These are phyloP conservation scores for Graphilbum ipis-grandicollis DNA, from an alignment of 2,329 filamentous ascomycete species.

Conservation along the genomic window DNA sequence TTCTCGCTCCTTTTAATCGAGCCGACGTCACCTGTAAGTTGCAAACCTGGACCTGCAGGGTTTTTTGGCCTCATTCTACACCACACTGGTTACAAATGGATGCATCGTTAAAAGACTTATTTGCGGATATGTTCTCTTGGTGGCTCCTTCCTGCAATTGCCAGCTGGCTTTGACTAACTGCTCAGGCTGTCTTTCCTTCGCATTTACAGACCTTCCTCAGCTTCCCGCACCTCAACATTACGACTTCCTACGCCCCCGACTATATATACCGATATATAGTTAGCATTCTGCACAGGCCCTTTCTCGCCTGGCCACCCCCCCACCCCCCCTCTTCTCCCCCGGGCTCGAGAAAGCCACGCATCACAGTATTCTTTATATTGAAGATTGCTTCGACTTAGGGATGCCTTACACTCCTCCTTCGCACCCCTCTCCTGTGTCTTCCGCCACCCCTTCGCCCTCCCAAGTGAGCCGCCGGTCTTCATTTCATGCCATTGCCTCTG, in stretches of 20 bases:
- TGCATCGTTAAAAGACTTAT: too few species aligned
- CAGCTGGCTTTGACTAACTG: background rate
- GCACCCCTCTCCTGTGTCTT: slow-evolving; percentile 43
- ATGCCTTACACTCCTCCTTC: slow-evolving; percentile 85
- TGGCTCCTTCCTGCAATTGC: too few species aligned
- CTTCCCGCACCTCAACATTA: too few species aligned
- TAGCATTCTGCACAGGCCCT: background rate
- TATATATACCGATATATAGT: too few species aligned
- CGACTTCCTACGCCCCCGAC: too few species aligned
- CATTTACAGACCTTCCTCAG: background rate
- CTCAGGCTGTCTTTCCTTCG: background rate
- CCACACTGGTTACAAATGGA: too few species aligned
- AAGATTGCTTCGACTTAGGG: slow-evolving; percentile 18
- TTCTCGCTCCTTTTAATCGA: background rate
- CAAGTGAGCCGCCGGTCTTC: slow-evolving; percentile 41
- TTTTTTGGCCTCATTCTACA: background rate
- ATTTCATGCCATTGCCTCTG: slow-evolving; percentile 20
- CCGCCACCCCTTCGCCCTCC: slow-evolving; percentile 39
- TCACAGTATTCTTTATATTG: background rate
- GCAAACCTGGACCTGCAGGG: background rate
- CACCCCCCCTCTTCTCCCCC: background rate
- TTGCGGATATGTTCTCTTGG: too few species aligned
- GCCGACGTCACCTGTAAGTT: background rate
- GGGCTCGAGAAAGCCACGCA: background rate
- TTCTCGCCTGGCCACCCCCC: background rate